Base-by-base conservation (phyloP, 345 rosid genomes). In the Citrus mangshanensis region DNA sequence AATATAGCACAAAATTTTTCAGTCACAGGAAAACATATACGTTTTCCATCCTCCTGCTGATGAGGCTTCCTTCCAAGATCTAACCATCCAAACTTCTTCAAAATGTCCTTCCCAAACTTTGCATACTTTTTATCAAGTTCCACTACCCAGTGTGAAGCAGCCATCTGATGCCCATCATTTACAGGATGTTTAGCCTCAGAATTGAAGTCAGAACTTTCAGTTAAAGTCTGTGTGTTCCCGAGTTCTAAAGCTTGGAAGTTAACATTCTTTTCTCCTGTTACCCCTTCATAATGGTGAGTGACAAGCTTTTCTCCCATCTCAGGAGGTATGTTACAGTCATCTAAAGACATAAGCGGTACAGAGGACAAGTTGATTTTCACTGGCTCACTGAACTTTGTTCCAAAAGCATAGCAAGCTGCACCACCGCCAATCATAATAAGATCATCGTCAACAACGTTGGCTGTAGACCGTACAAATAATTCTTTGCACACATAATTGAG, bases 371-470 rank as follows among this genome's bases (percentile, higher is more conserved):
- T 85, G 75, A 91, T 83, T 85, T 88, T 91, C 78, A 89, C 75
- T 58, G 99, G 97, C 80, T 86, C 91, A 74, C 92, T 93, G 82
- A 95, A 95, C 88, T 87, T 95, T 58, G 99, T 88, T 84, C 99
- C 99, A 90, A 93, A 95, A 42, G 98, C 98, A 85, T 92, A 92
- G 85, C 99, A 95, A 77, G 99, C 91, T 79, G 96, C 95, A 73
- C 98, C 98, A 77, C 99, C 99, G 24, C 98, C 99, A 82, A 95
- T 82, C 83, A 90, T 65, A 5, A 92, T 79, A 78, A 93, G 96
- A 85, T 91, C 88, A 85, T 92, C 90, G 22, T 89, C 90, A 73
- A 92, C 82, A 82, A 95, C 85, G 69, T 81, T 92, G 81, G 89
- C 86, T 30, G 97, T 88, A 86, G 86, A 80, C 46, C 99, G 95